A percentile compares a stretch with the other conserved stretches of the same genome.
Conservation (phyloP, 768 basidiomycete genomes). For the Psilocybe tampanensis region DNA sequence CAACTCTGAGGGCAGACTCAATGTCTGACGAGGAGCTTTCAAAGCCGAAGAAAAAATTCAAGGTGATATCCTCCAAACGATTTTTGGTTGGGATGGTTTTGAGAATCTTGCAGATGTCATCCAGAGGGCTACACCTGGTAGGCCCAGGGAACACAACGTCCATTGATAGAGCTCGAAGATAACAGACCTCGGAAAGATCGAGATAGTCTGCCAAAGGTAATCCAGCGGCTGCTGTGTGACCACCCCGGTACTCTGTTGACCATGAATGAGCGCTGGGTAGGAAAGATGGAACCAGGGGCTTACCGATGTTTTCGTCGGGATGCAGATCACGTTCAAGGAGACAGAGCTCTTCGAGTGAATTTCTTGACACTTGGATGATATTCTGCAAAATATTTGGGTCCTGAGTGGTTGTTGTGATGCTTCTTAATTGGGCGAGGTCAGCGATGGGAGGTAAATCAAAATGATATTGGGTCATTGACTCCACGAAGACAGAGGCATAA, state of each 20-base stretch:
- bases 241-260: not conserved
- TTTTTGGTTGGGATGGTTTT: slow-evolving; percentile 4
- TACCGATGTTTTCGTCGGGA: not conserved
- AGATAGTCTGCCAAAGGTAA: not conserved
- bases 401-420: not conserved
- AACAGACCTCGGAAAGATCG: not conserved
- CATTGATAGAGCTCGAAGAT: not conserved
- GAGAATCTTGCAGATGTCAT: slow-evolving; percentile 3
- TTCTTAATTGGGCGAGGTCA: slow-evolving; percentile 1
- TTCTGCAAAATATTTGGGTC: not conserved
- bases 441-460: not conserved
- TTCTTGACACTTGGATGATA: not conserved
- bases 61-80: not conserved
- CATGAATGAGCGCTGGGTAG: not conserved
- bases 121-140: not conserved
- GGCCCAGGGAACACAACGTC: slow-evolving; percentile 2
- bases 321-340: not conserved
- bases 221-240: not conserved
- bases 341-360: slow-evolving; percentile 6
- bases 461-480: not conserved
- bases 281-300: not conserved
- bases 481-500: not conserved
- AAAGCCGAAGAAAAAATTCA: not conserved
- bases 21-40: not conserved
- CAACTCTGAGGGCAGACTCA: not conserved